A percentile compares a stretch with the other conserved stretches of the same genome.
These are phyloP conservation scores for Letharia columbiana DNA, from an alignment of 495 filamentous ascomycete species.

Conservation along the genomic window DNA sequence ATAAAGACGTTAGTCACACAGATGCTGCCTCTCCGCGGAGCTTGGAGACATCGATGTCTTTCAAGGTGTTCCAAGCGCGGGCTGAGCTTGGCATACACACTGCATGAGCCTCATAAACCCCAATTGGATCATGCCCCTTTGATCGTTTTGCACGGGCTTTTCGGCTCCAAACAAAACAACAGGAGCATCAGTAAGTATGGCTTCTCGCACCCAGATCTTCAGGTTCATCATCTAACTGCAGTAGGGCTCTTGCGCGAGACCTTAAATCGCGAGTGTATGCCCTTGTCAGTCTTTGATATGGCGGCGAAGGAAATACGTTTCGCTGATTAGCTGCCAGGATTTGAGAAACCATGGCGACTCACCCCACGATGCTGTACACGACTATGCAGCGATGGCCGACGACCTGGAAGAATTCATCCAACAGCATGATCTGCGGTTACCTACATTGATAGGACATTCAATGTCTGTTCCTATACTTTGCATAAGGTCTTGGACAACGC, in stretches of 20 bases:
- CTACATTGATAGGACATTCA: constrained; percentile 84
- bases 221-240: constrained; percentile 20
- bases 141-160: constrained; percentile 86
- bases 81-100: constrained; percentile 24
- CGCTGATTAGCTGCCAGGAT: constrained; percentile 52
- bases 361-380: constrained; percentile 65
- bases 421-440: constrained; percentile 57
- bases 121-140: constrained; percentile 52
- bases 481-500: background rate
- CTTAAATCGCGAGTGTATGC: constrained; percentile 75
- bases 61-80: constrained; percentile 8
- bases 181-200: constrained; percentile 91
- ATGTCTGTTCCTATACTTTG: constrained; percentile 51
- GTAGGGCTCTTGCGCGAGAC: constrained; percentile 72
- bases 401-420: constrained; percentile 78
- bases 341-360: constrained; percentile 92
- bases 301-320: background rate
- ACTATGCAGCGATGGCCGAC: constrained; percentile 78
- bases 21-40: background rate
- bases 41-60: background rate
- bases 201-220: background rate
- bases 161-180: constrained; percentile 95
- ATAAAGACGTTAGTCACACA: no score
- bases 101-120: constrained; percentile 18
- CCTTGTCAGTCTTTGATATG: constrained; percentile 48